These are phyloP conservation scores for Tubosaeta sp. DNA, from an alignment of 768 basidiomycete species.

Conservation along the genomic window DNA sequence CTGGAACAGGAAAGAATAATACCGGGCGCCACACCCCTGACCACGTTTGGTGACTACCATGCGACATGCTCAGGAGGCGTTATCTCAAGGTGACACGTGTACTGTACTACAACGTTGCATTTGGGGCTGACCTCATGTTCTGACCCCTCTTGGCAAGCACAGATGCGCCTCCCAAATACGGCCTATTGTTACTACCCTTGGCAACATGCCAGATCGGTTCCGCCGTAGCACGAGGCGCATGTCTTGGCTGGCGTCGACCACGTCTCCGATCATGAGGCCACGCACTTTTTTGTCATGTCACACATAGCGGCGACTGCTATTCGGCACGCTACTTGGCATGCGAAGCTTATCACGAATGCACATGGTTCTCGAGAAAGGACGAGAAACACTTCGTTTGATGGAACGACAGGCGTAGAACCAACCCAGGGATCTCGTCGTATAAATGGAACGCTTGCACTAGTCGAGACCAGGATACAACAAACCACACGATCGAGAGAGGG, in stretches of 20 bases:
- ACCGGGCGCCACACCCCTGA: neutral
- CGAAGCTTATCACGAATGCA: neutral
- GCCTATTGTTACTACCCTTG: neutral
- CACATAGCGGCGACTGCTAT: neutral
- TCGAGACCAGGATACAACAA: neutral
- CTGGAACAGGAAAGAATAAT: neutral
- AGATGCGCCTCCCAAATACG: neutral
- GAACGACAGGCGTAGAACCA: neutral
- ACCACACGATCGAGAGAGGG: neutral
- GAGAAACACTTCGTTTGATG: neutral
- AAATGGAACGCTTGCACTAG: neutral
- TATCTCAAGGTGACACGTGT: neutral
- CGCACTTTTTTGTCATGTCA: neutral
- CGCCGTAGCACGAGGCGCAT: neutral
- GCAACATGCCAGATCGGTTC: neutral
- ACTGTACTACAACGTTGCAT: neutral
- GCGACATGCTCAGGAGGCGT: neutral
- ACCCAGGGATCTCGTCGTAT: neutral
- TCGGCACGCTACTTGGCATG: neutral
- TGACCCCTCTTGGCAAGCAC: neutral
- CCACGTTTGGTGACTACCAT: neutral
- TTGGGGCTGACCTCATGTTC: neutral
- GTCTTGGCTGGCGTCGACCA: neutral
- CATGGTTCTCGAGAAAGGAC: neutral
- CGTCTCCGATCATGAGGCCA: neutral